Evolutionary conservation across 164 flowering plant genomes (phyloP).

Genomic region (Nymphaea thermarum): DNA sequence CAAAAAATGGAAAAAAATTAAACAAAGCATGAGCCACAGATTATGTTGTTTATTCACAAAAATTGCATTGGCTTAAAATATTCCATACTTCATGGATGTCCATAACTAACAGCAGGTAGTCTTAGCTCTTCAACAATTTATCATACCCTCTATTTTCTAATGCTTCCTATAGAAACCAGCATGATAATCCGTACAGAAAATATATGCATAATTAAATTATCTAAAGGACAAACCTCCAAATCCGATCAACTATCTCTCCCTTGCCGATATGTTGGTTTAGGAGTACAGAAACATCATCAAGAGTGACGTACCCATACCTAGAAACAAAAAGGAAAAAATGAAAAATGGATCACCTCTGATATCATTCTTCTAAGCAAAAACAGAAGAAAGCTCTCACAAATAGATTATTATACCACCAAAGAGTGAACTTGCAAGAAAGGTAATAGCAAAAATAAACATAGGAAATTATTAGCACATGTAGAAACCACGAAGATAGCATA

Average conservation of each 20-base stretch:
- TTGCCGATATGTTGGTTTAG: constrained; percentile 74
- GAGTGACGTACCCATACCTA: constrained; percentile 96
- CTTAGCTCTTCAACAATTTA: not conserved
- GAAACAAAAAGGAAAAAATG: constrained; percentile 5
- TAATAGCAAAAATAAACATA: too few relatives aligned
- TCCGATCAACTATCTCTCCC: constrained; percentile 48
- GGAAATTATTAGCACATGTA: too few relatives aligned
- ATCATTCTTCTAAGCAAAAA: not conserved
- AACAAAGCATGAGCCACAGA: too few relatives aligned
- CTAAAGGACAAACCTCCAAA: constrained; percentile 19
- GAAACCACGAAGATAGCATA: too few relatives aligned
- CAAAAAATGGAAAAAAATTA: too few relatives aligned
- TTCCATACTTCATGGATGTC: not conserved
- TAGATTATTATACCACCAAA: too few relatives aligned
- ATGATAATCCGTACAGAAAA: not conserved
- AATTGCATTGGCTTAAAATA: not conserved
- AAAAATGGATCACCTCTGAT: not conserved
- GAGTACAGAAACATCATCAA: constrained; percentile 64
- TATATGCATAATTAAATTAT: not conserved
- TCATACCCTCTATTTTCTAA: not conserved
- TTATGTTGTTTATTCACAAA: too few relatives aligned
- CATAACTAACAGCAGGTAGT: not conserved
- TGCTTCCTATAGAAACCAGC: too few relatives aligned
- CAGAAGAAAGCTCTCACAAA: not conserved
- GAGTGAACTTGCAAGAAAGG: too few relatives aligned